Base-by-base conservation (phyloP, 345 rosid species). In the Acer saccharum region DNA sequence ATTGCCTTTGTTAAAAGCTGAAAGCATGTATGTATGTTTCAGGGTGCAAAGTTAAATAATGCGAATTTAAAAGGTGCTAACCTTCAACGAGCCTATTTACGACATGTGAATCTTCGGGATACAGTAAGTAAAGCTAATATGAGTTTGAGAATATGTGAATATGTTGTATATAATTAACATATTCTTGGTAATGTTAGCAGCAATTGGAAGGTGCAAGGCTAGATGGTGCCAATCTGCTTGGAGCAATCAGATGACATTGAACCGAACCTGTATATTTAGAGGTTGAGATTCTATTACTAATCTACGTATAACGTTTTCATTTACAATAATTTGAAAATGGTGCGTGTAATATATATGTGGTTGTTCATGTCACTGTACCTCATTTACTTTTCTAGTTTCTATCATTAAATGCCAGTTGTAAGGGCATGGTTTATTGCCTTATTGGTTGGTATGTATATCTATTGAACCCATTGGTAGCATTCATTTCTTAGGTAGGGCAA, bases 31-130 rank as follows among this genome's bases (percentile, higher is more conserved):
- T 35, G 39, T 4, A 52, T 67, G 17, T 76, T 76, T 76, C 90
- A 95, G 99, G 97, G 97, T 84, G 99, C 94, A 76, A 93, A 89
- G 84, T 81, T 95, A 84, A 89, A 67, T 60, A 90, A 91, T 85
- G 97, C 99, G 71, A 95, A 93, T 79, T 73, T 95, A 72, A 93
- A 84, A 81, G 93, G 93, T 55, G 99, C 98, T 75, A 95, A 95
- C 85, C 98, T 93, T 74, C 98, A 92, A 78, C 85, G 99, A 79
- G 96, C 98, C 69, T 95, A 92, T 83, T 77, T 95, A 72, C 90
- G 94, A 63, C 91, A 89, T 73, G 98, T 95, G 79, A 92, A 92
- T 82, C 96, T 95, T 62, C 88, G 88, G 75, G 93, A 92, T 67
- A 85, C 99, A 7, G 99, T 92, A 83, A 84, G 99, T 84, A 75